These are phyloP conservation scores for Naegleria fowleri DNA, from an alignment of 208 protist species.

Conservation along the genomic window DNA sequence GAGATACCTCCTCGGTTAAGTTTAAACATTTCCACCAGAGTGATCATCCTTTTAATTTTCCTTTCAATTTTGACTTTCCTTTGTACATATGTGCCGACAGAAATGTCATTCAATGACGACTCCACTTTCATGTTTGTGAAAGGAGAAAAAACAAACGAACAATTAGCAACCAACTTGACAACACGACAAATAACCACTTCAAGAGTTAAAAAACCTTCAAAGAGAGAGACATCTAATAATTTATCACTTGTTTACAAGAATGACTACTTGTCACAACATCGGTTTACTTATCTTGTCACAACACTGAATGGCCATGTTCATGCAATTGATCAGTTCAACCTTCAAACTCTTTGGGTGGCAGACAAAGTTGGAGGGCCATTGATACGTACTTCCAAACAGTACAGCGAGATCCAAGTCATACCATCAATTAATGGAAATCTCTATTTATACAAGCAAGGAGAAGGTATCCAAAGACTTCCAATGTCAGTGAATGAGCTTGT, in stretches of 20 bases:
- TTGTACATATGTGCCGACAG: too few relatives aligned
- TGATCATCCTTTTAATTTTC: too few relatives aligned
- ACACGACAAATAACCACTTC: too few relatives aligned
- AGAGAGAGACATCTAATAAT: neutral
- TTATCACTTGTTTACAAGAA: neutral
- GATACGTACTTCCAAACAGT: neutral
- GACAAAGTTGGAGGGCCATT: neutral
- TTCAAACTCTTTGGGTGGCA: neutral
- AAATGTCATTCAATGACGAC: too few relatives aligned
- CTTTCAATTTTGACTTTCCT: too few relatives aligned
- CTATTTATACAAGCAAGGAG: neutral
- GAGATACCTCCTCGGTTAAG: too few relatives aligned
- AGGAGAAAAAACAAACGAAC: too few relatives aligned
- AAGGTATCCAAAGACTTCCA: neutral
- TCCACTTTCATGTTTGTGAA: too few relatives aligned
- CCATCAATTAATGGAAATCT: slow-evolving; percentile 22
- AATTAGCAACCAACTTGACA: too few relatives aligned
- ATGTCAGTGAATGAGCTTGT: neutral
- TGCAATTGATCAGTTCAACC: neutral
- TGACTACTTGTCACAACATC: neutral
- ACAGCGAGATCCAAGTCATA: neutral
- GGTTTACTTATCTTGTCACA: neutral
- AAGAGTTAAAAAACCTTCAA: neutral
- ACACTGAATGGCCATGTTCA: slow-evolving; percentile 9
- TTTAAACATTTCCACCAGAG: too few relatives aligned